Evolutionary conservation across 73 alveolate species (phyloP).

Genomic region (Paramecium biaurelia): DNA sequence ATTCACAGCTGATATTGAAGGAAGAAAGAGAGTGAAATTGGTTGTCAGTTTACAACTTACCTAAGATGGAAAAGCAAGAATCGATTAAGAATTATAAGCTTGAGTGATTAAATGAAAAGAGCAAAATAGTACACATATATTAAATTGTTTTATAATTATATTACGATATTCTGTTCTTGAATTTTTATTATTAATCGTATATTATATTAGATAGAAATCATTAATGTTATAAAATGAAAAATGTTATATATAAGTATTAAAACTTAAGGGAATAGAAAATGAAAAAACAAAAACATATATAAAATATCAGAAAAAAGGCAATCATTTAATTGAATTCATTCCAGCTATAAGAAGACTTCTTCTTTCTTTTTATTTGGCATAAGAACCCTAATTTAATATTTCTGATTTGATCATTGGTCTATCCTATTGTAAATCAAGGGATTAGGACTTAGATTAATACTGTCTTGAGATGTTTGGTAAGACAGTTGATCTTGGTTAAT

Average conservation of each 20-base stretch:
- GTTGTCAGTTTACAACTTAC: constrained; percentile 17
- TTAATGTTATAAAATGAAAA: background rate
- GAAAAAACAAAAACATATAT: background rate
- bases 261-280: background rate
- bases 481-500: background rate
- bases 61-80: constrained; percentile 10
- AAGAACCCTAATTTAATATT: background rate
- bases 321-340: constrained; percentile 24
- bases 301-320: background rate
- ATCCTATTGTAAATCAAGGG: constrained; percentile 4
- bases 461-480: background rate
- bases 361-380: background rate
- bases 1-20: constrained; percentile 47
- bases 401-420: constrained; percentile 19
- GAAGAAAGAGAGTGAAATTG: constrained; percentile 56
- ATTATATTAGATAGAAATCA: background rate
- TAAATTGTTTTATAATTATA: background rate
- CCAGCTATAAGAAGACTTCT: constrained; percentile 35
- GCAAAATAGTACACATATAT: constrained; percentile 14
- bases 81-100: constrained; percentile 27
- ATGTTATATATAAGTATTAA: background rate
- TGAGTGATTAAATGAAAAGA: constrained; percentile 30
- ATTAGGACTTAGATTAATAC: background rate
- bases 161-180: background rate
- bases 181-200: background rate